phyloP scores from a whole-genome alignment of 1,139 yeast genomes.

The Eremothecium cymbalariae region DNA sequence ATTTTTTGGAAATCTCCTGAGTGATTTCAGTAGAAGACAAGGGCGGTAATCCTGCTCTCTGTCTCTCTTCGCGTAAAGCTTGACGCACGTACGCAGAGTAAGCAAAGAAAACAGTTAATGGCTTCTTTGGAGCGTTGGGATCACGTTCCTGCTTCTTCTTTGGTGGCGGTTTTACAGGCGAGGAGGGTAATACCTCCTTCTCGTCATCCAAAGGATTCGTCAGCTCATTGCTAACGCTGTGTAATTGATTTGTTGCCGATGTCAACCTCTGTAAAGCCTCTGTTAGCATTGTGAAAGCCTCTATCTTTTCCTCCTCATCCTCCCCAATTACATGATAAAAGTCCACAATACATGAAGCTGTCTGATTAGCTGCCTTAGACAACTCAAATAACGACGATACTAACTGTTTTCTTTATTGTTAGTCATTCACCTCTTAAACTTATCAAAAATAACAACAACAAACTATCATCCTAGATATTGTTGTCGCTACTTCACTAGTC shows the following conservation, averaged over 20 bases:
- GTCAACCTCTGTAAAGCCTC: slow-evolving; percentile 31
- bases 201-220: slow-evolving; percentile 31
- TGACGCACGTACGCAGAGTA: slow-evolving; percentile 62
- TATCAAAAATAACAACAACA: not conserved
- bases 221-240: slow-evolving; percentile 26
- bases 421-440: not conserved
- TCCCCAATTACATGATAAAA: slow-evolving; percentile 51
- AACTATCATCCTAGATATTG: not conserved
- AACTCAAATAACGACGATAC: slow-evolving; percentile 73
- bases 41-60: slow-evolving; percentile 49
- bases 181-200: slow-evolving; percentile 8
- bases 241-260: slow-evolving; percentile 27
- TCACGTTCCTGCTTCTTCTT: slow-evolving; percentile 48
- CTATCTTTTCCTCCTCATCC: slow-evolving; percentile 32
- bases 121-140: slow-evolving; percentile 49
- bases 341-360: slow-evolving; percentile 68
- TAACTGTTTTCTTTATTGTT: slow-evolving; percentile 33
- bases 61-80: slow-evolving; percentile 56
- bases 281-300: slow-evolving; percentile 32
- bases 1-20: slow-evolving; percentile 64
- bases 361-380: slow-evolving; percentile 72
- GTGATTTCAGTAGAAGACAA: slow-evolving; percentile 70
- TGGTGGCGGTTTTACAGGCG: slow-evolving; percentile 22
- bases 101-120: slow-evolving; percentile 72
- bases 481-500: not conserved